Evolutionary conservation across 257 asterid species (phyloP).

Genomic region (Ilex asprella): DNA sequence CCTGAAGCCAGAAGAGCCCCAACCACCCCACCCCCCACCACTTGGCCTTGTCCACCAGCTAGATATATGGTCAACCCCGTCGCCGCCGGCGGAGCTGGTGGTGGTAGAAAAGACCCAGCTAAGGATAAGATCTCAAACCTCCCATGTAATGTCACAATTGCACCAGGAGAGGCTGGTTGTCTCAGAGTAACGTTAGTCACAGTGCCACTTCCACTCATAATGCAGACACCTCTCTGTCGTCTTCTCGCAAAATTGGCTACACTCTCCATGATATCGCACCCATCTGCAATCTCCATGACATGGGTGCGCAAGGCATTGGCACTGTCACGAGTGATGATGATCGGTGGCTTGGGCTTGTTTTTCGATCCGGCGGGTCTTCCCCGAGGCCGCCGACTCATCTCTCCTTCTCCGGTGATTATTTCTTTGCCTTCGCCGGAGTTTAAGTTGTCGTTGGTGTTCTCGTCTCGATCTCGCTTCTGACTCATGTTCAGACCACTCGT

Average conservation of each 20-base stretch:
- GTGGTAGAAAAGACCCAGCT: slow-evolving; percentile 79
- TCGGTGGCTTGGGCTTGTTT: slow-evolving; percentile 84
- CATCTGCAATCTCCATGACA: slow-evolving; percentile 87
- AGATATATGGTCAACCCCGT: slow-evolving; percentile 65
- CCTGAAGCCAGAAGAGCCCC: slow-evolving; percentile 82
- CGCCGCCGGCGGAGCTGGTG: slow-evolving; percentile 85
- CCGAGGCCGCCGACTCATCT: slow-evolving; percentile 49
- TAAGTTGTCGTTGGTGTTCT: slow-evolving; percentile 22
- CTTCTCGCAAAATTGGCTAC: slow-evolving; percentile 63
- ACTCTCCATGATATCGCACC: slow-evolving; percentile 74
- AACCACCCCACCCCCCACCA: slow-evolving; percentile 83
- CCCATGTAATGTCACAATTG: slow-evolving; percentile 72
- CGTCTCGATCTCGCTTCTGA: slow-evolving; percentile 48
- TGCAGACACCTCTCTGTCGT: slow-evolving; percentile 84
- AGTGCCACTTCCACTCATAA: slow-evolving; percentile 77
- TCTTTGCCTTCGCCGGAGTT: slow-evolving; percentile 11
- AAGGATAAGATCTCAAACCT: slow-evolving; percentile 76
- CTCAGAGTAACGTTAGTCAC: slow-evolving; percentile 72
- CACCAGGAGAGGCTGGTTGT: slow-evolving; percentile 79
- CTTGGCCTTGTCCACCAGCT: slow-evolving; percentile 95
- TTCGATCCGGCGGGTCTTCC: slow-evolving; percentile 94
- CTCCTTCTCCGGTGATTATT: slow-evolving; percentile 27
- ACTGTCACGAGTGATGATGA: slow-evolving; percentile 83
- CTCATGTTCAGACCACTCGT: slow-evolving; percentile 51
- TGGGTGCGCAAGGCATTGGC: slow-evolving; percentile 89